Evolutionary conservation across 352 stramenopile species (phyloP).

Genomic region (Globisporangium lucens): DNA sequence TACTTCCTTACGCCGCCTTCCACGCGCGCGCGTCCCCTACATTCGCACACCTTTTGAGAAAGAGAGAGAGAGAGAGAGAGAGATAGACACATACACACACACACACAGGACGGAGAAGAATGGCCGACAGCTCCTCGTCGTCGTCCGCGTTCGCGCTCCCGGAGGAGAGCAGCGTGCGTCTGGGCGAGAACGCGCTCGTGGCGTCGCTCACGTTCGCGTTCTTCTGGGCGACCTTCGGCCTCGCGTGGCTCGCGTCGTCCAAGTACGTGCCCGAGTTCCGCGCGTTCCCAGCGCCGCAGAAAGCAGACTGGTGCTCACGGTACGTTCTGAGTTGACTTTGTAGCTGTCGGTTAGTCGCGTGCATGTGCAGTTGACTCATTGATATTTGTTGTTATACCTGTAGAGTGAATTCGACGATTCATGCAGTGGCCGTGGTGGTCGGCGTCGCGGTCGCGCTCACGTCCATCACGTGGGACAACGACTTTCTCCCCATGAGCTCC

Average conservation of each 20-base stretch:
- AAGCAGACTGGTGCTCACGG: slow-evolving; percentile 81
- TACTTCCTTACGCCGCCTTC: background rate
- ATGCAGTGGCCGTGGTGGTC: slow-evolving; percentile 59
- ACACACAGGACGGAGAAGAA: background rate
- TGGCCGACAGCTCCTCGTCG: slow-evolving; percentile 14
- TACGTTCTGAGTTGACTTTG: slow-evolving; percentile 22
- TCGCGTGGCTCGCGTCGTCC: slow-evolving; percentile 58
- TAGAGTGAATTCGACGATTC: slow-evolving; percentile 81
- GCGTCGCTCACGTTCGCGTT: slow-evolving; percentile 53
- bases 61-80: background rate
- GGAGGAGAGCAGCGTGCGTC: slow-evolving; percentile 54
- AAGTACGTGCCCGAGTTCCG: slow-evolving; percentile 58
- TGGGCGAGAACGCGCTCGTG: slow-evolving; percentile 64
- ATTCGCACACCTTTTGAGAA: background rate
- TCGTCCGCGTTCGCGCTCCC: slow-evolving; percentile 33
- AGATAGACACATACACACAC: background rate
- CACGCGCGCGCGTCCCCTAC: background rate
- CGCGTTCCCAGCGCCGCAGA: slow-evolving; percentile 57
- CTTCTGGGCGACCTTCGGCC: slow-evolving; percentile 66
- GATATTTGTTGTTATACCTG: slow-evolving; percentile 1
- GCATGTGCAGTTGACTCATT: background rate
- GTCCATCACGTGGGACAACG: slow-evolving; percentile 56
- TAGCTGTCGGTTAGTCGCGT: background rate
- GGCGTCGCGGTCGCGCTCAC: slow-evolving; percentile 63
- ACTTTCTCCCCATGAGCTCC: slow-evolving; percentile 72